Percentiles rank a stretch among this genome's conserved stretches.
Conservation (phyloP, 306 rosid genomes). For the Senna tora region DNA sequence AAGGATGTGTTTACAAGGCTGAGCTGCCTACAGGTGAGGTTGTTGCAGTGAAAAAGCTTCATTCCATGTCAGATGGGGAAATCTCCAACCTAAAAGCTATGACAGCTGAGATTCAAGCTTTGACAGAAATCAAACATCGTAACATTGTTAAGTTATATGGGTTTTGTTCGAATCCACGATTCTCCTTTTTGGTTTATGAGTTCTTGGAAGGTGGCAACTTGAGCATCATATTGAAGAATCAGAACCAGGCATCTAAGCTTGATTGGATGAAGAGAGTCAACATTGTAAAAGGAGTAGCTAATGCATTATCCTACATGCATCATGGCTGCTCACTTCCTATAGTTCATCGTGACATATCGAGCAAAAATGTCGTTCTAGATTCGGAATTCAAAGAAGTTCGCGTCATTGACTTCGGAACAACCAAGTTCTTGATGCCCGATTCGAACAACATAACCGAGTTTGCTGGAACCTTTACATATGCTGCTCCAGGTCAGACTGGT, state of each 20-base stretch:
- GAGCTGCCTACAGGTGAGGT: constrained; percentile 27
- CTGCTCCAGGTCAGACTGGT: neutral
- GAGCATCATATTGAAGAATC: too few relatives aligned
- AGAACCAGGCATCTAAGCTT: neutral
- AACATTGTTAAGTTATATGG: too few relatives aligned
- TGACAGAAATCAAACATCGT: too few relatives aligned
- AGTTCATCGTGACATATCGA: constrained; percentile 2
- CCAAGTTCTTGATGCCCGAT: neutral
- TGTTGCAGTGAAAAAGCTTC: constrained; percentile 36
- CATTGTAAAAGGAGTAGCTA: neutral
- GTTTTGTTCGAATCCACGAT: too few relatives aligned
- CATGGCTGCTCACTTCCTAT: neutral
- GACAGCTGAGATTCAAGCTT: constrained; percentile 14
- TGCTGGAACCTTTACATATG: neutral
- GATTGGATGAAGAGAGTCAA: neutral
- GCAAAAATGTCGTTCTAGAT: neutral
- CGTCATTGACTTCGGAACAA: neutral
- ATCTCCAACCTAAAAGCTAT: constrained; percentile 20
- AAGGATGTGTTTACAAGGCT: constrained; percentile 29
- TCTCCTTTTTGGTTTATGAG: too few relatives aligned
- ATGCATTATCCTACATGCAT: constrained; percentile 2
- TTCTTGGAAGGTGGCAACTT: too few relatives aligned
- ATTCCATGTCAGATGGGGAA: constrained; percentile 9
- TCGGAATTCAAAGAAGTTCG: neutral
- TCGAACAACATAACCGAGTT: neutral